Percentiles rank a stretch among this genome's conserved stretches.
These are phyloP conservation scores for Flaveria floridana DNA, from an alignment of 140 eudicot genomes.

Conservation along the genomic window DNA sequence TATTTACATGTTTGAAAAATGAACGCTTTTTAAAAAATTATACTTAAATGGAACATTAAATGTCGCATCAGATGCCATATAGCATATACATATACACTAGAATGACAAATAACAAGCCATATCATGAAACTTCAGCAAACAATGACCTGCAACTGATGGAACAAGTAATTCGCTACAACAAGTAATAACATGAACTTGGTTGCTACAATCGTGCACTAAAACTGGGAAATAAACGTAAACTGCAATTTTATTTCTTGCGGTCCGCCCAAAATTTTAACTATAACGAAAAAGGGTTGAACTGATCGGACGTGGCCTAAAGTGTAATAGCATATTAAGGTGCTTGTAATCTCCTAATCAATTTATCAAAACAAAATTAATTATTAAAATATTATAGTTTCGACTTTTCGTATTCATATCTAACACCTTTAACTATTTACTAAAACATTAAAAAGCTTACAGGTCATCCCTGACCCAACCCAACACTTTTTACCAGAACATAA, in stretches of 20 bases:
- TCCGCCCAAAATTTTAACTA: not conserved
- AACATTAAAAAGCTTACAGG: not conserved
- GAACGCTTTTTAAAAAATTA: not conserved
- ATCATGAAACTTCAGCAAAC: not conserved
- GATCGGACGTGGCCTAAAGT: not conserved
- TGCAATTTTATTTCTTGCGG: not conserved
- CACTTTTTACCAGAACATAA: not conserved
- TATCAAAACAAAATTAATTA: not conserved
- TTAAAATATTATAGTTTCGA: not conserved
- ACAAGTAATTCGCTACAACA: not conserved
- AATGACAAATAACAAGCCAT: not conserved
- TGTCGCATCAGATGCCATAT: not conserved
- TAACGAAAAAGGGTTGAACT: not conserved
- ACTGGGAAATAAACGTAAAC: not conserved
- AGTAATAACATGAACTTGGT: not conserved
- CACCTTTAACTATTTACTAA: not conserved
- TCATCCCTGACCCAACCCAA: not conserved
- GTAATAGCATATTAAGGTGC: not conserved
- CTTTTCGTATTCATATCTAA: not conserved
- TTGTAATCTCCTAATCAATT: slow-evolving; percentile 3
- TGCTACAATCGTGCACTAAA: not conserved
- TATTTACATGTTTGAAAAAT: not conserved
- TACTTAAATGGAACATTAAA: not conserved
- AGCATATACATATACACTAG: not conserved
- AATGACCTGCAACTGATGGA: not conserved